phyloP scores from a whole-genome alignment of 2,329 filamentous ascomycete species.

The Epichloe glyceriae region DNA sequence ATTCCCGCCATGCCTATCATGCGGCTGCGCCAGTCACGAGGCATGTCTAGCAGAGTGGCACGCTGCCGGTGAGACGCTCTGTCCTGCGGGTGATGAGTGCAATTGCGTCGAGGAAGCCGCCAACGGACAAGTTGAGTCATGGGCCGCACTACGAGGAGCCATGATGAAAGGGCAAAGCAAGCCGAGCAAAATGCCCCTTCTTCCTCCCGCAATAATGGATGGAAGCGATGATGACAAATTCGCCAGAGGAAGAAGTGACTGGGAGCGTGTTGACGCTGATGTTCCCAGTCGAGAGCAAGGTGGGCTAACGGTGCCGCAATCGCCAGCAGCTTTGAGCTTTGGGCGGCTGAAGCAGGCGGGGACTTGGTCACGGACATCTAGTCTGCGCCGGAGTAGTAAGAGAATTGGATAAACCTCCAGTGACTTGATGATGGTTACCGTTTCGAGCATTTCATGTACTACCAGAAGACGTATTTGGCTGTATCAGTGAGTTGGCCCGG shows the following conservation, averaged over 20 bases:
- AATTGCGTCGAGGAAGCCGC: slow-evolving; percentile 44
- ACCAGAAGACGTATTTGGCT: background rate
- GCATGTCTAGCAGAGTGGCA: slow-evolving; percentile 47
- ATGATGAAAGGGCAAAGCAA: slow-evolving; percentile 20
- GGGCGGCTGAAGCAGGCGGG: slow-evolving; percentile 37
- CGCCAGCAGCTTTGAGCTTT: slow-evolving; percentile 33
- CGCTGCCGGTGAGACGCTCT: slow-evolving; percentile 39
- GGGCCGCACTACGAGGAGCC: slow-evolving; percentile 34
- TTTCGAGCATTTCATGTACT: background rate
- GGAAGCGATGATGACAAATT: slow-evolving; percentile 17
- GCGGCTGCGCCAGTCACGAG: slow-evolving; percentile 49
- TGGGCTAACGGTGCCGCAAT: slow-evolving; percentile 10
- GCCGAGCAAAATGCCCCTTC: slow-evolving; percentile 10
- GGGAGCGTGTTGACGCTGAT: slow-evolving; percentile 16
- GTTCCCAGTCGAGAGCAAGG: slow-evolving; percentile 12
- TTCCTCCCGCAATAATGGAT: slow-evolving; percentile 18
- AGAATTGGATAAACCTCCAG: slow-evolving; percentile 6
- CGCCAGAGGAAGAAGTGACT: slow-evolving; percentile 10
- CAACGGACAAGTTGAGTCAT: slow-evolving; percentile 46
- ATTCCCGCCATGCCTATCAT: slow-evolving; percentile 48
- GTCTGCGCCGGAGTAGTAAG: slow-evolving; percentile 21
- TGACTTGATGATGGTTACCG: background rate
- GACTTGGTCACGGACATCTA: slow-evolving; percentile 32
- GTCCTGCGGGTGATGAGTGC: slow-evolving; percentile 53
- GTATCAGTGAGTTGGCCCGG: background rate